phyloP scores from a whole-genome alignment of 495 filamentous ascomycete genomes.

The Penicillium canescens region DNA sequence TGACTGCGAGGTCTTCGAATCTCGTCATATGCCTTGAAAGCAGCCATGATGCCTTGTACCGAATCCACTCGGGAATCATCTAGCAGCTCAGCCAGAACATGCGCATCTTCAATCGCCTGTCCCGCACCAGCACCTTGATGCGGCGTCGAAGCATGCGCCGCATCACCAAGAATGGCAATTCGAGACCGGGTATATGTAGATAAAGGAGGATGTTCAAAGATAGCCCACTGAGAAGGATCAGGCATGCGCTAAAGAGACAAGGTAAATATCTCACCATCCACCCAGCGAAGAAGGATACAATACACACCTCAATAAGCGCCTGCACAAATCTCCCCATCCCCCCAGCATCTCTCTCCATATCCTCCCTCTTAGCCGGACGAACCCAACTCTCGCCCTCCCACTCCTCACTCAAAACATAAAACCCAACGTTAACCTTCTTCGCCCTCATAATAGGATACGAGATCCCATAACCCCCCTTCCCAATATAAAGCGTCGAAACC shows the following conservation, averaged over 20 bases:
- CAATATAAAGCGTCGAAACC: conserved; percentile 59
- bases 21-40: conserved; percentile 62
- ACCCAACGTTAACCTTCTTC: conserved; percentile 60
- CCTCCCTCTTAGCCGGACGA: conserved; percentile 51
- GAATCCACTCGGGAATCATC: conserved; percentile 33
- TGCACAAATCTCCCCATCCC: conserved; percentile 53
- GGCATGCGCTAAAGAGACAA: conserved; percentile 30
- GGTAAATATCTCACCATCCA: not conserved
- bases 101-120: conserved; percentile 68
- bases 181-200: conserved; percentile 54
- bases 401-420: conserved; percentile 42
- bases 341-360: conserved; percentile 55
- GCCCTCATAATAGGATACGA: conserved; percentile 68
- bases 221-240: conserved; percentile 58
- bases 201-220: conserved; percentile 61
- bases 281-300: not conserved
- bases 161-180: conserved; percentile 64
- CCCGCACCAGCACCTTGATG: conserved; percentile 71
- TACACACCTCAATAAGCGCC: conserved; percentile 41
- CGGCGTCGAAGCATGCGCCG: conserved; percentile 68
- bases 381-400: conserved; percentile 60
- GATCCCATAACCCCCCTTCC: conserved; percentile 57
- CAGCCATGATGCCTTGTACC: conserved; percentile 32
- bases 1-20: conserved; percentile 56
- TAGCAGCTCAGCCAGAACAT: conserved; percentile 58